These are phyloP conservation scores for Curvularia sp. DNA, from an alignment of 2,329 filamentous ascomycete genomes.

Conservation along the genomic window DNA sequence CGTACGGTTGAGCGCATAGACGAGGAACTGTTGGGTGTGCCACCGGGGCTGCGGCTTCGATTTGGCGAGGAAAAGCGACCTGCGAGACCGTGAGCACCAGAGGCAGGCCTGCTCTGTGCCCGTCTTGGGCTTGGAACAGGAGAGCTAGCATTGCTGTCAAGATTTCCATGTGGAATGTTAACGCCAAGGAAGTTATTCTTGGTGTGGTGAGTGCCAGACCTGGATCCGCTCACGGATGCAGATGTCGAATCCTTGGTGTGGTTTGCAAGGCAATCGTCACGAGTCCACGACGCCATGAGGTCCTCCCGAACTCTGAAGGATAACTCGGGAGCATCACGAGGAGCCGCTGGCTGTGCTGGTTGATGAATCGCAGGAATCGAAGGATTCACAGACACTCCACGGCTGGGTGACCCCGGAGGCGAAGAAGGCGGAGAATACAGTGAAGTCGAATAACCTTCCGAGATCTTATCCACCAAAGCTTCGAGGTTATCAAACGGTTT, in stretches of 20 bases:
- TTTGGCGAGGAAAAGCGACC: slow-evolving; percentile 41
- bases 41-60: slow-evolving; percentile 38
- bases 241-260: slow-evolving; percentile 73
- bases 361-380: slow-evolving; percentile 54
- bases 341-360: slow-evolving; percentile 29
- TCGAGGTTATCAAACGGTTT: slow-evolving; percentile 77
- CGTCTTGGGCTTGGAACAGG: slow-evolving; percentile 42
- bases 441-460: slow-evolving; percentile 70
- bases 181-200: slow-evolving; percentile 61
- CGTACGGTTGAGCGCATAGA: slow-evolving; percentile 50
- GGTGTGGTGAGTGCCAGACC: slow-evolving; percentile 52
- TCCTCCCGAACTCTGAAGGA: slow-evolving; percentile 73
- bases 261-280: slow-evolving; percentile 72
- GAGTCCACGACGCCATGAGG: slow-evolving; percentile 81
- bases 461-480: slow-evolving; percentile 76
- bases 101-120: slow-evolving; percentile 43
- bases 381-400: slow-evolving; percentile 65
- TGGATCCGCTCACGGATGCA: slow-evolving; percentile 77
- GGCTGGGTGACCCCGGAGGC: slow-evolving; percentile 72
- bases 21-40: slow-evolving; percentile 46
- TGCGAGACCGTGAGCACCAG: slow-evolving; percentile 46
- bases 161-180: slow-evolving; percentile 54
- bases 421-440: slow-evolving; percentile 71
- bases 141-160: slow-evolving; percentile 43
- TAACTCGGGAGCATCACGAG: slow-evolving; percentile 57